Evolutionary conservation across 1,284 basidiomycete genomes (phyloP), one percentile per base, ranked within the genome.

Genomic region (Sutorius eximius): DNA sequence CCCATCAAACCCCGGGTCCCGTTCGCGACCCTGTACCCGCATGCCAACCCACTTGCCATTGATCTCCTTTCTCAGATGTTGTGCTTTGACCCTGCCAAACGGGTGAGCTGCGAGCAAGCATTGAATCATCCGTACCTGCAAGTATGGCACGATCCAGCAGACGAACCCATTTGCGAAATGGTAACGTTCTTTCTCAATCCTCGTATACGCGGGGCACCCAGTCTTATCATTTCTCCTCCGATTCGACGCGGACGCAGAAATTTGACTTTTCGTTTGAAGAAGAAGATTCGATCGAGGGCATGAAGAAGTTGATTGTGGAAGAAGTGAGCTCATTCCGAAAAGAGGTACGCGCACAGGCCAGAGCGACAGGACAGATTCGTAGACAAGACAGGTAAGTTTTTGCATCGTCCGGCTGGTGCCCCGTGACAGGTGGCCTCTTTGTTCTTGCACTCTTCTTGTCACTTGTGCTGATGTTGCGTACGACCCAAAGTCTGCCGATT

Each of bases 241-340:
- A 60, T 44, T 40, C 16, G 1, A 38, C 12, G 8, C 27, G 24
- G 24, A 37, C 27, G 32, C 60, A 93, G 86, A 87, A 90, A 75
- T 98, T 99, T 65, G 95, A 99, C 75, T 99, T 99, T 70, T 82
- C 87, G n/a, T 99, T 99, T 62, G 97, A 99, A 74, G 87, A 89
- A 59, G 96, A 98, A 72, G 96, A 99, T 61, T 87, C 88, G 51
- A 95, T 95, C 56, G 93, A 97, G 52, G 97, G 97, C 22, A 99
- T 99, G 97, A 93, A 96, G 74, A 84, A 84, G 61, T 75, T 99
- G 65, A 99, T 99, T 64, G 85, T 98, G 13, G 86, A 96, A 37
- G 96, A 99, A 74, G 95, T 98, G 37, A 87, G 86, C 58, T 73
- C 79, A n/a, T 97, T 97, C 82, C 83, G 94, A 33, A 80, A 85